Evolutionary conservation across 441 rosid species (phyloP), one percentile per base, ranked within the genome.

Genomic region (Syzygium syzygioides): DNA sequence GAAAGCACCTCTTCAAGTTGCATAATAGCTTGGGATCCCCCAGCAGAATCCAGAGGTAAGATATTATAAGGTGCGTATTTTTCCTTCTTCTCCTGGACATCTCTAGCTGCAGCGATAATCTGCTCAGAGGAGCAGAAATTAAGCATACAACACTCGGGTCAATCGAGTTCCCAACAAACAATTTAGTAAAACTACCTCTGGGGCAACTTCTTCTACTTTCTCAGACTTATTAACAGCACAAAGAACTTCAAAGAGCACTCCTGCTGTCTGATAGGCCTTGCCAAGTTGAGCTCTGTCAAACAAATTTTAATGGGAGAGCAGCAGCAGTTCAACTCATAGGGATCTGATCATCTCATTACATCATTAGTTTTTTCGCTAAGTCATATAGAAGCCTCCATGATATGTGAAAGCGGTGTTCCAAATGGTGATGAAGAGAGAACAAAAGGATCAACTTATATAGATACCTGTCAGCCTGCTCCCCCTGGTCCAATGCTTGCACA

Each of bases 101-200:
- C 99, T 94, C 93, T 97, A 86, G 99, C 99, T 41, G 99, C 96
- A 34, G 99, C 99, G 85, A 98, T 96, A 91, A 98, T 98, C 99
- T 98, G 86, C 83, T 57, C 60, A 57, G 66, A 79, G 80, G 13
- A 79, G 28, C 13, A 17, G 89, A 30, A 68, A 68, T 50, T 54
- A 54, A 37, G 26, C 64, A 66, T n/a, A 18, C 48, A 55, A 13
- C 34, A 34, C 64, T 85, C 48, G 13, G 15, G 64, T 59, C 52
- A 18, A 34, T 85, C 9, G 52, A 84, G 32, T 68, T 52, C 86
- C 9, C 55, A 45, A 85, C 64, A 62, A 87, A 62, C 30, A 17
- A 55, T 52, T 87, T 86, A 89, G 52, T 86, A 79, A 87, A 92
- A 30, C 30, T 88, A 98, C 99, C 99, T 98, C 99, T 17, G 99